Base-by-base conservation (phyloP, 1,284 basidiomycete genomes). In the Pyrrhoderma noxium region DNA sequence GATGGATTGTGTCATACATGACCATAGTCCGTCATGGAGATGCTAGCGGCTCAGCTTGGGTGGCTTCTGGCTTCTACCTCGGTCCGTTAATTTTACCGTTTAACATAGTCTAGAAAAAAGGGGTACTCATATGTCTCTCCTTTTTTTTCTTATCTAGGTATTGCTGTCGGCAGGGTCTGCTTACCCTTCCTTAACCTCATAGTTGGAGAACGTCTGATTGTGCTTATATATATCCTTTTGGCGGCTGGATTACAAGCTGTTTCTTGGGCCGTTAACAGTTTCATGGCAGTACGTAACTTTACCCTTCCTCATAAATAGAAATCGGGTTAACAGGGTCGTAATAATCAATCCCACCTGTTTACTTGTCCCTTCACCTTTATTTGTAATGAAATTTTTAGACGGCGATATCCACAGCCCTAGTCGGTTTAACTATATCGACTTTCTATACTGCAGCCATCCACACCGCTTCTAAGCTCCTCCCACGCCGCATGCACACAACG, bases 341-440 rank as follows among this genome's bases (percentile, higher is more conserved):
- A n/a, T n/a, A n/a, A n/a, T n/a, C n/a, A n/a, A n/a, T n/a, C n/a
- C n/a, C n/a, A n/a, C n/a, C n/a, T n/a, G n/a, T n/a, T n/a, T n/a
- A n/a, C n/a, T n/a, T n/a, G n/a, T n/a, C n/a, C n/a, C n/a, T n/a
- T n/a, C n/a, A n/a, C n/a, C n/a, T n/a, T n/a, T n/a, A n/a, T n/a
- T n/a, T n/a, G n/a, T n/a, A n/a, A n/a, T n/a, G n/a, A n/a, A 5
- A 31, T 11, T 5, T 11, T 27, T 27, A 54, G 52, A 66, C 64
- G 13, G 64, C 65, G 1, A 53, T 63, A 31, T 64, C 63, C 39
- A 65, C 65, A 3, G 64, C 64, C n/a, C 58, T 67, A 52, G 61
- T 67, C 52, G 65, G 65, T 8, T 58, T 67, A 40, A 61, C 61
- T 16, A 65, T 67, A 58, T 64, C 63, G n/a, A 65, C 65, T 3